Conservation (phyloP, 352 stramenopile species). For the Globisporangium nagaii region DNA sequence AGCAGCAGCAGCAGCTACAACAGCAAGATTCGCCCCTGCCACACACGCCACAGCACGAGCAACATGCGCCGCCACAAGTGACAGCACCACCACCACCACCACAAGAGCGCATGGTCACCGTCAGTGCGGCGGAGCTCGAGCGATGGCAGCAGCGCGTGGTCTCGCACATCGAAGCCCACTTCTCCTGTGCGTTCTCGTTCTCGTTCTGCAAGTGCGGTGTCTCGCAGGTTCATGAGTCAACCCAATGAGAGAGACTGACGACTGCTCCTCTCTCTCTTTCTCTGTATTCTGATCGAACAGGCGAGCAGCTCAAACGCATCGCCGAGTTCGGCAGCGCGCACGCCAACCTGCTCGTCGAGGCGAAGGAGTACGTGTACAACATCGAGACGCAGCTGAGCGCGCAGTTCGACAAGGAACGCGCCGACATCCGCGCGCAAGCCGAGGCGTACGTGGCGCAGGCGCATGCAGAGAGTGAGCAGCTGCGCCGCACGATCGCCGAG, state of each 20-base stretch:
- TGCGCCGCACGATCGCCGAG: conserved; percentile 11
- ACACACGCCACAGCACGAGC: background rate
- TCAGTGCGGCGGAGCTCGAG: conserved; percentile 55
- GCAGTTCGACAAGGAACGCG: conserved; percentile 46
- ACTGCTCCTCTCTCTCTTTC: background rate
- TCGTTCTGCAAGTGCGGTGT: background rate
- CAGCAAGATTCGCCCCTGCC: background rate
- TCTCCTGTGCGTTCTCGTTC: conserved; percentile 39
- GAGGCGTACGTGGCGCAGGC: conserved; percentile 50
- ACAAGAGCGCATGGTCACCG: conserved; percentile 25
- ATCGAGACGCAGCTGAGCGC: conserved; percentile 45
- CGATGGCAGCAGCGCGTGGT: conserved; percentile 54
- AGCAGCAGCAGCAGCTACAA: background rate
- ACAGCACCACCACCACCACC: background rate
- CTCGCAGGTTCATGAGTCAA: no score
- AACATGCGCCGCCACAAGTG: background rate
- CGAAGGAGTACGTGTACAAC: conserved; percentile 55
- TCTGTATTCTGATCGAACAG: conserved; percentile 17
- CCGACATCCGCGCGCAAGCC: conserved; percentile 33
- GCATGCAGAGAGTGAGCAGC: conserved; percentile 32
- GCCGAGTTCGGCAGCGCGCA: conserved; percentile 71
- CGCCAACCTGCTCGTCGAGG: conserved; percentile 55
- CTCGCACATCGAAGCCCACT: conserved; percentile 61
- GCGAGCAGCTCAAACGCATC: conserved; percentile 76
- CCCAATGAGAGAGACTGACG: background rate